Conservation (phyloP, 768 basidiomycete species). For the Zangia roseola region DNA sequence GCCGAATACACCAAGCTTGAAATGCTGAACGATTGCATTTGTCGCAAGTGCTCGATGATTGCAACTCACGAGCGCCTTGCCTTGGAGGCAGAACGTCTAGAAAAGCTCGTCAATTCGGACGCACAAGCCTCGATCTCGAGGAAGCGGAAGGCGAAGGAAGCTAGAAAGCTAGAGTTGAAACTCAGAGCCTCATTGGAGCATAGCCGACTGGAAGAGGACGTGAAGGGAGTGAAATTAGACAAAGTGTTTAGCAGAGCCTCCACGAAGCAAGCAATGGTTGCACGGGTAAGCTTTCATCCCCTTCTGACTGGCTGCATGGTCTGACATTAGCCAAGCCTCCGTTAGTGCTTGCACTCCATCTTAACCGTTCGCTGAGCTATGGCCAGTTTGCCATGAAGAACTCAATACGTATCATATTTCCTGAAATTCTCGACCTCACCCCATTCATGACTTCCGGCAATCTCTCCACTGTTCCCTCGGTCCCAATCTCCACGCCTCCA, state of each 20-base stretch:
- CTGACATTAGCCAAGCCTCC: constrained; percentile 61
- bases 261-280: constrained; percentile 91
- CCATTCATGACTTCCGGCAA: constrained; percentile 83
- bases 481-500: constrained; percentile 67
- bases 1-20: constrained; percentile 89
- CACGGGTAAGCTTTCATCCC: constrained; percentile 50
- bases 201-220: constrained; percentile 79
- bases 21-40: constrained; percentile 86
- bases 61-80: constrained; percentile 68
- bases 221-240: constrained; percentile 79
- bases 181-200: constrained; percentile 67
- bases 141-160: constrained; percentile 74
- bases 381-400: constrained; percentile 82
- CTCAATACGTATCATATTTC: constrained; percentile 74
- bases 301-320: not conserved
- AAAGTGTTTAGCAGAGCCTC: constrained; percentile 71
- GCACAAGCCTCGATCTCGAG: constrained; percentile 61
- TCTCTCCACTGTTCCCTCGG: constrained; percentile 66
- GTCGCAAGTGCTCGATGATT: constrained; percentile 84
- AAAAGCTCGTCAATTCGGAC: constrained; percentile 32
- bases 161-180: constrained; percentile 57
- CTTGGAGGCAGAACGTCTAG: constrained; percentile 60
- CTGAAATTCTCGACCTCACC: constrained; percentile 86
- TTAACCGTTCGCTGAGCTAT: constrained; percentile 87
- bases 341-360: constrained; percentile 80